Percentiles rank a stretch among this genome's conserved stretches.
phyloP scores from a whole-genome alignment of 108 stramenopile genomes.

The Skeletonema tropicum region DNA sequence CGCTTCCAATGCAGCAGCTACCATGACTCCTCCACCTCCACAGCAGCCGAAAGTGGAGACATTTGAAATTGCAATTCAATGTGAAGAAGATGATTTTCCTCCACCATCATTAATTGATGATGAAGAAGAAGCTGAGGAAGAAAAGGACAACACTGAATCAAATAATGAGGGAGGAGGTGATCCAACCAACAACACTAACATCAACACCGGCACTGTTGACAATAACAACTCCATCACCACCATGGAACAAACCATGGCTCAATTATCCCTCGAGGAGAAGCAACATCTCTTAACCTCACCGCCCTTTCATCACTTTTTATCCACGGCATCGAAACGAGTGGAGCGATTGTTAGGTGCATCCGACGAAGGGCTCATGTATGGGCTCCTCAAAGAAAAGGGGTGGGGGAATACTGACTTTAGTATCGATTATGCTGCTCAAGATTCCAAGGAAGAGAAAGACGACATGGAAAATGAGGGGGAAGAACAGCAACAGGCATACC shows the following conservation, averaged over 20 bases:
- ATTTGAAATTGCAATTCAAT: constrained; percentile 84
- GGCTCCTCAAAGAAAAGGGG: constrained; percentile 7
- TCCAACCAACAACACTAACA: constrained; percentile 13
- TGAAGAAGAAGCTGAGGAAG: constrained; percentile 42
- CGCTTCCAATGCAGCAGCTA: constrained; percentile 9
- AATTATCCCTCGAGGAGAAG: constrained; percentile 57
- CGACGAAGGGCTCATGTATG: constrained; percentile 33
- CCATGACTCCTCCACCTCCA: not conserved
- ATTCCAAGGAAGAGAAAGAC: constrained; percentile 4
- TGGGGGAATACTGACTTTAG: constrained; percentile 54
- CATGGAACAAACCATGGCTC: constrained; percentile 4
- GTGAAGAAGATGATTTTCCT: constrained; percentile 77
- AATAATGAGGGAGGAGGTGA: too few species aligned
- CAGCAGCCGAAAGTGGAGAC: constrained; percentile 56
- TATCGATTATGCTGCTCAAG: constrained; percentile 68
- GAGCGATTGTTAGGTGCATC: constrained; percentile 74
- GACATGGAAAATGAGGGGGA: constrained; percentile 33
- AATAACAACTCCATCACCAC: constrained; percentile 4
- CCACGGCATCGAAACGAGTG: constrained; percentile 82
- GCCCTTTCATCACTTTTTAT: constrained; percentile 74
- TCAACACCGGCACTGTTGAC: constrained; percentile 7
- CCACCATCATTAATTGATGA: constrained; percentile 56
- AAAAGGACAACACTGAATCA: constrained; percentile 10
- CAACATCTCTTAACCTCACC: constrained; percentile 57
- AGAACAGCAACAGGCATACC: constrained; percentile 32